phyloP scores from a whole-genome alignment of 2,329 filamentous ascomycete species.

The Camptophora hylomeconis region DNA sequence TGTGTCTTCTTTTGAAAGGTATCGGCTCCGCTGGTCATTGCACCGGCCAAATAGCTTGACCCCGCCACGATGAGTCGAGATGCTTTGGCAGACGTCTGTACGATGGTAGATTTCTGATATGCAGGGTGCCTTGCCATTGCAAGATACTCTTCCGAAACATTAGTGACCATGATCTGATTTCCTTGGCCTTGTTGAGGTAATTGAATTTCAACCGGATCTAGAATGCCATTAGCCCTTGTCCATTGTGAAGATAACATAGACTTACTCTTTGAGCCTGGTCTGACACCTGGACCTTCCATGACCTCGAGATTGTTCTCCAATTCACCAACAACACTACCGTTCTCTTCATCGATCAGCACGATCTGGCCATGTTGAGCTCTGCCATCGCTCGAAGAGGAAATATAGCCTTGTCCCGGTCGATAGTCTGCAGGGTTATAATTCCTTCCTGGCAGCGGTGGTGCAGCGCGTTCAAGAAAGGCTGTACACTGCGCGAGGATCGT shows the following conservation, averaged over 20 bases:
- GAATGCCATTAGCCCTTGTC: conserved; percentile 11
- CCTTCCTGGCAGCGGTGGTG: conserved; percentile 39
- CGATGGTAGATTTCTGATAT: conserved; percentile 77
- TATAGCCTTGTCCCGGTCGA: conserved; percentile 67
- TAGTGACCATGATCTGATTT: conserved; percentile 34
- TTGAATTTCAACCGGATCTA: conserved; percentile 36
- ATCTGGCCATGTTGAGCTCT: conserved; percentile 16
- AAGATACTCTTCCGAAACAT: conserved; percentile 48
- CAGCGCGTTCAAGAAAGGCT: conserved; percentile 76
- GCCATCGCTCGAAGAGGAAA: conserved; percentile 23
- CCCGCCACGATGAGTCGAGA: conserved; percentile 87
- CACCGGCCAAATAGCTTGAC: conserved; percentile 64
- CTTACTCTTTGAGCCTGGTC: conserved; percentile 82
- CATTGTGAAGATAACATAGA: conserved; percentile 5
- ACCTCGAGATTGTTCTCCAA: conserved; percentile 70
- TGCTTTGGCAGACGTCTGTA: conserved; percentile 74
- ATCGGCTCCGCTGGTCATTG: conserved; percentile 64
- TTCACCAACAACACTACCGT: conserved; percentile 90
- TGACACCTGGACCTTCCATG: conserved; percentile 61
- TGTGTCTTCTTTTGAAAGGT: conserved; percentile 68
- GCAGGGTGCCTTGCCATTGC: conserved; percentile 72
- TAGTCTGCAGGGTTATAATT: conserved; percentile 73
- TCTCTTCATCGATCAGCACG: conserved; percentile 82
- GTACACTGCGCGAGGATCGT: conserved; percentile 97
- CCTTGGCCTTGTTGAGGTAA: conserved; percentile 33